Percentiles rank a stretch among this genome's conserved stretches.
Conservation (phyloP, 1,139 yeast species). For the Candida sojae region DNA sequence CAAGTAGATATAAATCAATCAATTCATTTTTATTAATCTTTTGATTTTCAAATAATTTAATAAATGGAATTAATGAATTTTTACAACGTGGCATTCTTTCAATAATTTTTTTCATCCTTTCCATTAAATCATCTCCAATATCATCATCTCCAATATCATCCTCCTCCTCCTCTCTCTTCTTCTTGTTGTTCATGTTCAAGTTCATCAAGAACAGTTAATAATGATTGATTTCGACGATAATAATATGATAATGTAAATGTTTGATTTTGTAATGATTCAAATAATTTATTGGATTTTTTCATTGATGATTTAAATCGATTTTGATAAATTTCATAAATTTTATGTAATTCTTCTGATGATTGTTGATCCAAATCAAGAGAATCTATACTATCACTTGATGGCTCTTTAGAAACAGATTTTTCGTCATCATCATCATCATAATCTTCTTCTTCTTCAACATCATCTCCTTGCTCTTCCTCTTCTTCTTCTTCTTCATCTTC, state of each 20-base stretch:
- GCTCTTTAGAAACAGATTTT: background rate
- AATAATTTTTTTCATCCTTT: constrained; percentile 26
- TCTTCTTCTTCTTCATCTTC: background rate
- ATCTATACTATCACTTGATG: background rate
- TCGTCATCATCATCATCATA: background rate
- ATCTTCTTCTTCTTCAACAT: background rate
- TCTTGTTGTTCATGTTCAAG: constrained; percentile 15
- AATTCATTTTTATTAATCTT: constrained; percentile 12
- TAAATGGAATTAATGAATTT: constrained; percentile 18
- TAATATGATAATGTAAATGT: constrained; percentile 36
- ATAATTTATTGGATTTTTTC: constrained; percentile 26
- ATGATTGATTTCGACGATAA: constrained; percentile 41
- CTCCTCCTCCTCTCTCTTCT: constrained; percentile 5
- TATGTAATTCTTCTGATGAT: constrained; percentile 20
- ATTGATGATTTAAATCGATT: constrained; percentile 27
- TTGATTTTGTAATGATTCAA: constrained; percentile 33
- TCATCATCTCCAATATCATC: constrained; percentile 3
- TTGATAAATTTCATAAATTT: constrained; percentile 28
- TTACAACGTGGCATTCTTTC: constrained; percentile 24
- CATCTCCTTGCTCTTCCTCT: background rate
- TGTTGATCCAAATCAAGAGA: background rate
- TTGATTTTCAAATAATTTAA: constrained; percentile 7
- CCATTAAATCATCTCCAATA: constrained; percentile 9
- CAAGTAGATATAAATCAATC: constrained; percentile 24
- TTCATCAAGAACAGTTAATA: constrained; percentile 31